phyloP scores from a whole-genome alignment of 352 stramenopile species.

The Peronospora belbahrii region DNA sequence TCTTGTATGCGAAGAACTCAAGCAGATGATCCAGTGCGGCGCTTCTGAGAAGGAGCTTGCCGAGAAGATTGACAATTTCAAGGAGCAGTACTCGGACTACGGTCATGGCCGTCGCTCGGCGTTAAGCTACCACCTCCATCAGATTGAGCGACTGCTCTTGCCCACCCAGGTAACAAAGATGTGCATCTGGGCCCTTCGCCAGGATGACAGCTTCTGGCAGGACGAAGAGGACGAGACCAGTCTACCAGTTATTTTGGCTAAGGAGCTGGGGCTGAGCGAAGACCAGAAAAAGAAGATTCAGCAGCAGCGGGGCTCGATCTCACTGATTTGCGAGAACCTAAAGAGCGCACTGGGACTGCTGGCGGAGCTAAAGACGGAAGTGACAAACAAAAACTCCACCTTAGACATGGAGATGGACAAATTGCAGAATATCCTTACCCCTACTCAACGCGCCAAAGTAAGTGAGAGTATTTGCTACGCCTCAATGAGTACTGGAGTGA shows the following conservation, averaged over 20 bases:
- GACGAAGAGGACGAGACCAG: constrained; percentile 85
- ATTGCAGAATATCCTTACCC: constrained; percentile 90
- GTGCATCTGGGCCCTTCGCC: constrained; percentile 87
- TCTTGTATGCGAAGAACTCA: constrained; percentile 71
- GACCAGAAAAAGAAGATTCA: constrained; percentile 92
- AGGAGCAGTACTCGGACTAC: constrained; percentile 90
- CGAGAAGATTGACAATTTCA: constrained; percentile 93
- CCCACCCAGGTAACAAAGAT: constrained; percentile 92
- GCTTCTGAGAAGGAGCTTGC: constrained; percentile 85
- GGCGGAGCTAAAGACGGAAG: constrained; percentile 79
- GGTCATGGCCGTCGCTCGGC: constrained; percentile 84
- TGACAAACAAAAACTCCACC: constrained; percentile 88
- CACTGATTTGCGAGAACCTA: constrained; percentile 84
- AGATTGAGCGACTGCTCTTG: constrained; percentile 90
- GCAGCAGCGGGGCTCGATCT: constrained; percentile 77
- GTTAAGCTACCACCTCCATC: constrained; percentile 87
- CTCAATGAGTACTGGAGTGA: neutral
- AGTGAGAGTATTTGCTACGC: constrained; percentile 1
- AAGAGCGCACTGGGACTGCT: constrained; percentile 82
- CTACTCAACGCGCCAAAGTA: constrained; percentile 88
- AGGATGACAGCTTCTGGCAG: constrained; percentile 87
- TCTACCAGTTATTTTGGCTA: constrained; percentile 86
- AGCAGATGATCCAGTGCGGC: constrained; percentile 74
- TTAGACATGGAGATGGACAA: constrained; percentile 92
- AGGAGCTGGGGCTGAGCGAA: constrained; percentile 84